These are phyloP conservation scores for Penicillium nucicola DNA, from an alignment of 495 filamentous ascomycete genomes.

Conservation along the genomic window DNA sequence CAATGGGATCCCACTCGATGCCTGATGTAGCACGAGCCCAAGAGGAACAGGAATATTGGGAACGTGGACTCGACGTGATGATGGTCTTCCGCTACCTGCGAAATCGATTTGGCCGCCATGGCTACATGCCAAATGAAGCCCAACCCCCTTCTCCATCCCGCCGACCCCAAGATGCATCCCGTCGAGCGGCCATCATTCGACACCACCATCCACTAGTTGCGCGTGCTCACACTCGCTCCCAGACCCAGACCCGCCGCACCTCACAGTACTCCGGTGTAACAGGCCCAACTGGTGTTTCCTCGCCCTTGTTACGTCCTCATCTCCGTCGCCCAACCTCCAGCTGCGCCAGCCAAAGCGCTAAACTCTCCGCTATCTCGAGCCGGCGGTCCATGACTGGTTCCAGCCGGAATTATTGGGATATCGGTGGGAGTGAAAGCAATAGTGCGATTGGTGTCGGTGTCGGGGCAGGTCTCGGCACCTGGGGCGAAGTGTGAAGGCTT, in stretches of 20 bases:
- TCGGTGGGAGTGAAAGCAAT: slow-evolving; percentile 73
- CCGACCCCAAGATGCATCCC: slow-evolving; percentile 60
- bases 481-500: slow-evolving; percentile 62
- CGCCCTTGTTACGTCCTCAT: slow-evolving; percentile 33
- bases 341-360: slow-evolving; percentile 79
- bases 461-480: slow-evolving; percentile 63
- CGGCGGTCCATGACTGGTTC: slow-evolving; percentile 53
- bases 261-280: slow-evolving; percentile 43
- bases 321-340: slow-evolving; percentile 59
- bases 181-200: slow-evolving; percentile 76
- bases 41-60: slow-evolving; percentile 74
- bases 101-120: slow-evolving; percentile 61
- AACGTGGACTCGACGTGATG: slow-evolving; percentile 76
- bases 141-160: slow-evolving; percentile 31
- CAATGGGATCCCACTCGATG: slow-evolving; percentile 22
- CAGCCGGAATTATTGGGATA: slow-evolving; percentile 82
- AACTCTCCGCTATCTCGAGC: slow-evolving; percentile 55
- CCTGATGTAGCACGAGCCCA: slow-evolving; percentile 34
- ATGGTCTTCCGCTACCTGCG: slow-evolving; percentile 86
- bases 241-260: slow-evolving; percentile 51
- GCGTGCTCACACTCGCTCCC: slow-evolving; percentile 43
- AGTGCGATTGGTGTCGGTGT: slow-evolving; percentile 58
- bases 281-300: slow-evolving; percentile 44
- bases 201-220: slow-evolving; percentile 83
- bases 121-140: slow-evolving; percentile 34